Evolutionary conservation across 257 asterid species (phyloP).

Genomic region (Solanum medicagineum): DNA sequence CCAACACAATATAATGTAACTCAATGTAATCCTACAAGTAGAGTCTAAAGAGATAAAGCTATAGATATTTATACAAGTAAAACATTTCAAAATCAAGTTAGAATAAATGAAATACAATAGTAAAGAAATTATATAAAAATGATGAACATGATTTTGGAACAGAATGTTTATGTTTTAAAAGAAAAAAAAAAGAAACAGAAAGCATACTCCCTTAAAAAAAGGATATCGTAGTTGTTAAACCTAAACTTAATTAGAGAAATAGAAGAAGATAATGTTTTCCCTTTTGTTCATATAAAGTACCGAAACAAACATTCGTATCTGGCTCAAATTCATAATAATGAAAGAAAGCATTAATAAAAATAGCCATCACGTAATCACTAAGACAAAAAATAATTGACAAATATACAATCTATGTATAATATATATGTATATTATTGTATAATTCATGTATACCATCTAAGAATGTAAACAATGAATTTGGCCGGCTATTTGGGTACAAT

Average conservation of each 20-base stretch:
- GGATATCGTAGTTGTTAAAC: neutral
- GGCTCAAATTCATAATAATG: neutral
- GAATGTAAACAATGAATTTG: neutral
- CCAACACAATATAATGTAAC: neutral
- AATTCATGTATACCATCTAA: neutral
- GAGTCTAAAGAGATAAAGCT: no score
- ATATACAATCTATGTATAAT: neutral
- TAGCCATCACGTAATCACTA: neutral
- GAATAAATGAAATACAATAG: neutral
- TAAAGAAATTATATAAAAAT: neutral
- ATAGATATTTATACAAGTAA: neutral
- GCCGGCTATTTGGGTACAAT: neutral
- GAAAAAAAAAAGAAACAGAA: neutral
- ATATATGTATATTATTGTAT: neutral
- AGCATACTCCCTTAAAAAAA: neutral
- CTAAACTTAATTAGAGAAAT: neutral
- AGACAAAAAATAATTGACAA: neutral
- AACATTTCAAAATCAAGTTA: neutral
- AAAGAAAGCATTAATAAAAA: neutral
- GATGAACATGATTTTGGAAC: neutral
- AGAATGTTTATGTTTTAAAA: neutral
- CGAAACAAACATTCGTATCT: neutral
- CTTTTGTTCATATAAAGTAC: neutral
- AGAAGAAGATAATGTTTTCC: neutral
- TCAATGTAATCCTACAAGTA: neutral